phyloP scores from a whole-genome alignment of 73 alveolate genomes.

The Stentor roeselii region DNA sequence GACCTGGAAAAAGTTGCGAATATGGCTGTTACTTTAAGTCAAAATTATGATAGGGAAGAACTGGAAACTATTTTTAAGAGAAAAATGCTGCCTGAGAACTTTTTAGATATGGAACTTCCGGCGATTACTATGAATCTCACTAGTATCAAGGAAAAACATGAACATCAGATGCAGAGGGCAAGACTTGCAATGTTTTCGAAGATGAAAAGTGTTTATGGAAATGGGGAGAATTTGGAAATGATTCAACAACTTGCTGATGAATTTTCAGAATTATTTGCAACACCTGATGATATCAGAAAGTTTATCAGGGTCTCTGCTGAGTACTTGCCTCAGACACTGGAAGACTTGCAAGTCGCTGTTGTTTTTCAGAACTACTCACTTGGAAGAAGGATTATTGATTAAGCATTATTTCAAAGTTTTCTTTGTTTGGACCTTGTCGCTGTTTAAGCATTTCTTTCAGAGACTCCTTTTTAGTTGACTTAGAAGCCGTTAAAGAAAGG shows the following conservation, averaged over 20 bases:
- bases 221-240: not conserved
- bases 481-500: no score
- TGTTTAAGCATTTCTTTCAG: no score
- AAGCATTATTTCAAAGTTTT: no score
- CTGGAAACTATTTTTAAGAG: not conserved
- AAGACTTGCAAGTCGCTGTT: not conserved
- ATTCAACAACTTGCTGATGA: not conserved
- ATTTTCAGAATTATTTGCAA: not conserved
- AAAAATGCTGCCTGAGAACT: not conserved
- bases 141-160: not conserved
- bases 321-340: not conserved
- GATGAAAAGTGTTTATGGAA: slow-evolving; percentile 2
- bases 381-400: no score
- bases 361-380: not conserved
- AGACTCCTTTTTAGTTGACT: no score
- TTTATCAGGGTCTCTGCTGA: not conserved
- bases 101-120: not conserved
- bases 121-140: not conserved
- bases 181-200: slow-evolving; percentile 4
- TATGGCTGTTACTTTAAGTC: not conserved
- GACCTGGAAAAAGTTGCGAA: not conserved
- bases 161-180: not conserved
- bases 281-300: not conserved
- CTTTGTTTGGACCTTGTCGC: no score
- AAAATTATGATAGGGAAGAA: not conserved